Evolutionary conservation across 2,329 filamentous ascomycete genomes (phyloP).

Genomic region (Aureobasidium melanogenum): DNA sequence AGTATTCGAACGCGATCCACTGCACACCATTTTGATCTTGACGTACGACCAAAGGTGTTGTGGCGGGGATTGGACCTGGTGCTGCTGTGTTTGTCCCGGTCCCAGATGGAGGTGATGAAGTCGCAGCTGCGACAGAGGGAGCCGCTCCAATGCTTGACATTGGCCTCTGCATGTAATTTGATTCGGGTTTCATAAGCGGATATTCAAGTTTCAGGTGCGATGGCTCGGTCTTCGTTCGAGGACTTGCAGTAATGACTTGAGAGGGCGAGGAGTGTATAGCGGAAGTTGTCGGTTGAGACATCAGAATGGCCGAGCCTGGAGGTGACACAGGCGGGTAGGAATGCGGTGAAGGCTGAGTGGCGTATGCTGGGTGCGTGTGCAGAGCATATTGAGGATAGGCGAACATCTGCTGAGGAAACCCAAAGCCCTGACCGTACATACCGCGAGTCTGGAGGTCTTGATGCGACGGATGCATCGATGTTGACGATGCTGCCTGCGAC

Average conservation of each 20-base stretch:
- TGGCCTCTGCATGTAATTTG: constrained; percentile 48
- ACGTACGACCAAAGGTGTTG: constrained; percentile 84
- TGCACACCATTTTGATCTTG: constrained; percentile 96
- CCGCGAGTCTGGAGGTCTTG: constrained; percentile 80
- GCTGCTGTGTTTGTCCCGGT: constrained; percentile 72
- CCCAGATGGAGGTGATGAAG: constrained; percentile 24
- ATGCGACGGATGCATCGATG: constrained; percentile 82
- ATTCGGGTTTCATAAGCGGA: constrained; percentile 19
- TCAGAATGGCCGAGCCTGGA: constrained; percentile 37
- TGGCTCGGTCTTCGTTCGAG: constrained; percentile 35
- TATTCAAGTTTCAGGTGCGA: constrained; percentile 1
- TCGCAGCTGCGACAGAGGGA: not conserved
- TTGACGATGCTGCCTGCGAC: constrained; percentile 88
- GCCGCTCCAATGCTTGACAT: constrained; percentile 33
- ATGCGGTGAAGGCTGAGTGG: constrained; percentile 44
- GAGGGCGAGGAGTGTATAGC: constrained; percentile 28
- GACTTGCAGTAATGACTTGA: constrained; percentile 54
- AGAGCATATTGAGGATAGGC: constrained; percentile 45
- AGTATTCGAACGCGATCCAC: constrained; percentile 99
- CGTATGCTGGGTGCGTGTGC: constrained; percentile 49
- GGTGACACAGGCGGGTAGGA: constrained; percentile 46
- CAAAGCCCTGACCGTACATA: constrained; percentile 71
- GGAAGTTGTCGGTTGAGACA: constrained; percentile 42
- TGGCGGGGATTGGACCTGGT: constrained; percentile 91
- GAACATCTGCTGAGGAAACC: constrained; percentile 81